Percentiles rank a stretch among this genome's conserved stretches.
Evolutionary conservation across 2,329 filamentous ascomycete genomes (phyloP).

Genomic region (Alternaria arbusti): DNA sequence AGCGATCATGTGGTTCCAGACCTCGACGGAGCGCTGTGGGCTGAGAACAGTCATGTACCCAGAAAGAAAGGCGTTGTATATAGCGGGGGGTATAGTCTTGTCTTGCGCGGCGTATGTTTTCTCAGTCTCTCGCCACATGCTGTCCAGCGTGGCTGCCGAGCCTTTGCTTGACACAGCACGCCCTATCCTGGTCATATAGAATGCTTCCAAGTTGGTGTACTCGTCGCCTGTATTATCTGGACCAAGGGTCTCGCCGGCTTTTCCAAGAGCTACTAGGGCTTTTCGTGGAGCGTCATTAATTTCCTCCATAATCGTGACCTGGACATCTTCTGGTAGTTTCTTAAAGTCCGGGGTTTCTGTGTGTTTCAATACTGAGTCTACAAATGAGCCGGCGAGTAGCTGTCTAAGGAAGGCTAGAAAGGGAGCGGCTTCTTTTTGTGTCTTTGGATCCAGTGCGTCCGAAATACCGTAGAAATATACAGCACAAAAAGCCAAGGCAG

Average conservation of each 20-base stretch:
- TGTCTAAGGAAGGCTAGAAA: constrained; percentile 36
- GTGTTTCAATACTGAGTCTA: constrained; percentile 21
- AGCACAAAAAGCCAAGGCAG: constrained; percentile 37
- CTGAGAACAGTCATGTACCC: constrained; percentile 55
- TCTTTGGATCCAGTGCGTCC: constrained; percentile 19
- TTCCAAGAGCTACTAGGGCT: constrained; percentile 26
- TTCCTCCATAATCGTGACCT: constrained; percentile 18
- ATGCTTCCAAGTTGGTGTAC: constrained; percentile 27
- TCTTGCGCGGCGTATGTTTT: constrained; percentile 21
- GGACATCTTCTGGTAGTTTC: constrained; percentile 22
- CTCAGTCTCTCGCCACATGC: constrained; percentile 31
- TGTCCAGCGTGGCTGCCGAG: constrained; percentile 23
- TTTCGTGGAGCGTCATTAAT: constrained; percentile 31
- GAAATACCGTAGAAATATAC: constrained; percentile 40
- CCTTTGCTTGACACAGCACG: constrained; percentile 26
- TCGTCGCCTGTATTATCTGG: constrained; percentile 8
- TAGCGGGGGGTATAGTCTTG: constrained; percentile 29
- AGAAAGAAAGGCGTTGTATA: constrained; percentile 57
- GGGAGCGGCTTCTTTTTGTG: constrained; percentile 31
- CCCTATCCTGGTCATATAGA: constrained; percentile 34
- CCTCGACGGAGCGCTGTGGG: constrained; percentile 55
- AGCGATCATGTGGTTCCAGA: constrained; percentile 64
- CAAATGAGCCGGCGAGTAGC: constrained; percentile 28
- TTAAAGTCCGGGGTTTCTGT: constrained; percentile 15
- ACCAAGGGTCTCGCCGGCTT: not conserved